Conservation (phyloP, 257 asterid genomes). For the Linaria vulgaris region DNA sequence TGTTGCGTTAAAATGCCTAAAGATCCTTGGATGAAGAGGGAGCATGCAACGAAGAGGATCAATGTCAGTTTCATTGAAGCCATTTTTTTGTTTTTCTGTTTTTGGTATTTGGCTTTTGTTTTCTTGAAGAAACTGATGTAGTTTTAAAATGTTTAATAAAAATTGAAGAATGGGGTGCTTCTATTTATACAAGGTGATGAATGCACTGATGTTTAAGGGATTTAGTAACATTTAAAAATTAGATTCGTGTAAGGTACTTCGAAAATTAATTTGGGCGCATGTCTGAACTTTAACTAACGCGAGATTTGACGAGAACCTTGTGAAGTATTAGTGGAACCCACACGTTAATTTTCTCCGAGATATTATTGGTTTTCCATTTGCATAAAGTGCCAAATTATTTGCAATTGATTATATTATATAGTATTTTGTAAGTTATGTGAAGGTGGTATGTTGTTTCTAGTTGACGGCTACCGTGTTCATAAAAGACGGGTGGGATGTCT, state of each 20-base stretch:
- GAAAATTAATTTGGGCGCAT: constrained; percentile 10
- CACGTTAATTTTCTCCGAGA: not conserved
- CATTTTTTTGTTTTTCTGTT: constrained; percentile 30
- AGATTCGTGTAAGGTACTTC: not conserved
- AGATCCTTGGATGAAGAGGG: constrained; percentile 40
- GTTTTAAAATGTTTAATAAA: not conserved
- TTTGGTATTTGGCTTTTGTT: constrained; percentile 4
- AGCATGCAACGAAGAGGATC: constrained; percentile 50
- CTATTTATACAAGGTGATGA: constrained; percentile 31
- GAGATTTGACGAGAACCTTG: not conserved
- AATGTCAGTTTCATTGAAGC: constrained; percentile 32
- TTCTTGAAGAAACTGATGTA: not conserved
- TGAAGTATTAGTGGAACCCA: not conserved
- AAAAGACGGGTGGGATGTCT: constrained; percentile 23
- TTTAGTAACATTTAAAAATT: not conserved
- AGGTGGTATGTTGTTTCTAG: not conserved
- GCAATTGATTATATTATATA: not conserved
- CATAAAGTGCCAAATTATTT: not conserved
- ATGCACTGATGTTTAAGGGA: not conserved
- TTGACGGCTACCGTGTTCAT: not conserved
- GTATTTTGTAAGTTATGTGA: not conserved
- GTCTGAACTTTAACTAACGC: no score
- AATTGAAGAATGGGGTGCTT: not conserved
- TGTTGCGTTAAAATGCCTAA: constrained; percentile 34
- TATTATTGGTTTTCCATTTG: not conserved